Base-by-base conservation (phyloP, 345 rosid species). In the Erysimum cheiranthoides region DNA sequence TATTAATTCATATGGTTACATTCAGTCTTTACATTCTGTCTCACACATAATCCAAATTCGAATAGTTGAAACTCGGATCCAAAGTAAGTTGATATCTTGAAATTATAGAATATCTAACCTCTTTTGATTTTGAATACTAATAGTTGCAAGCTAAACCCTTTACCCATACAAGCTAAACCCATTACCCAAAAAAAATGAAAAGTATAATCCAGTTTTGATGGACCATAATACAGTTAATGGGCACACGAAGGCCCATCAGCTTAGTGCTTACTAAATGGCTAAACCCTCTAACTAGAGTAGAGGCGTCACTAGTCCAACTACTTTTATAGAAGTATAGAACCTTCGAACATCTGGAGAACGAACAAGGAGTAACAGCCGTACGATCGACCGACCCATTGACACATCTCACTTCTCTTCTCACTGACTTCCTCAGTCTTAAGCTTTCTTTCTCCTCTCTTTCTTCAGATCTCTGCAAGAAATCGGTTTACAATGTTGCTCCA, bases 301-400 rank as follows among this genome's bases (percentile, higher is more conserved):
- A 65, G 72, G 50, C 14, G 21, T 57, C 65, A 8, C 5, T 1
- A 10, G 25, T 35, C 49, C 25, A 45, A 56, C 38, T 34, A 43
- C 8, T 54, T 65, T 28, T 34, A 6, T 28, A 56, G 21, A n/a
- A n/a, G n/a, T 1, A 21, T 58, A 56, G 51, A 57, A 74, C 10
- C 61, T 67, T 75, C 5, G 10, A 39, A 75, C 79, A 68, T 60
- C 42, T 74, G 78, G 72, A 27, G 68, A 36, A 45, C 43, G 39
- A 73, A n/a, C 63, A 43, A 64, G 63, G 25, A 31, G 71, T 59
- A 59, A 59, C 78, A 75, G 79, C 79, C 79, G 79, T 75, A n/a
- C 53, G 79, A 75, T 75, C 62, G 8, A 42, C 35, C 36, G 30
- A 64, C 2, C 10, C 40, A 69, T 61, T 61, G 71, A 70, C 75